phyloP scores from a whole-genome alignment of 176 grass and related monocot genomes.

The Oropetium thomaeum region DNA sequence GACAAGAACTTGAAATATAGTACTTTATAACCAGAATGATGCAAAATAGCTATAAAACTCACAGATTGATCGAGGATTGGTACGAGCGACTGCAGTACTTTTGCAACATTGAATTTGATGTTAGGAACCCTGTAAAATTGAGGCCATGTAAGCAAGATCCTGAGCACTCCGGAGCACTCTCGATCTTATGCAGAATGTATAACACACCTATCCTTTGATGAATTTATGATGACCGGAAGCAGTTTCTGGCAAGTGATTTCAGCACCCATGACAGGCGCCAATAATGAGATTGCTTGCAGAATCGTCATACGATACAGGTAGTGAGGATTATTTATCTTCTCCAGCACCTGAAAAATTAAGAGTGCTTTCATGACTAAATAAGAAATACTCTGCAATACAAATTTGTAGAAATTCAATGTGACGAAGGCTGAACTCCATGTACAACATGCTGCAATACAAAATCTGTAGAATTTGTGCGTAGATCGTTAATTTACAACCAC shows the following conservation, averaged over 20 bases:
- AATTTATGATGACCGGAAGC: slow-evolving; percentile 71
- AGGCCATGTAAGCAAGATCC: neutral
- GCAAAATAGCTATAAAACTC: slow-evolving; percentile 28
- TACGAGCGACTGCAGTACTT: slow-evolving; percentile 73
- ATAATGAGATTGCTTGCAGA: slow-evolving; percentile 70
- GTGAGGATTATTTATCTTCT: slow-evolving; percentile 92
- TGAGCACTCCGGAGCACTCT: neutral
- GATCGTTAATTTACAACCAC: neutral
- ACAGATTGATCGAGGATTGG: slow-evolving; percentile 79
- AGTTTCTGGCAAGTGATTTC: slow-evolving; percentile 87
- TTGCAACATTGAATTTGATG: slow-evolving; percentile 96
- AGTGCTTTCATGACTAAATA: neutral
- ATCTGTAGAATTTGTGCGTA: neutral
- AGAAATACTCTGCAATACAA: neutral
- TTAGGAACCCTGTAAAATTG: slow-evolving; percentile 74
- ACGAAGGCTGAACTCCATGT: neutral
- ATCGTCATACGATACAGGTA: slow-evolving; percentile 93
- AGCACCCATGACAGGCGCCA: slow-evolving; percentile 85
- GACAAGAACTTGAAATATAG: neutral
- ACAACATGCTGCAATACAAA: neutral
- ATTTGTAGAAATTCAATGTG: too few species aligned
- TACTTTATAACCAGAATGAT: neutral
- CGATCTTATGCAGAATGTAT: neutral
- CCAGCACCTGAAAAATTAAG: slow-evolving; percentile 60
- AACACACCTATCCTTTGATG: slow-evolving; percentile 85